Conservation (phyloP, 495 filamentous ascomycete species). For the Aspergillus sclerotiicarbonarius region DNA sequence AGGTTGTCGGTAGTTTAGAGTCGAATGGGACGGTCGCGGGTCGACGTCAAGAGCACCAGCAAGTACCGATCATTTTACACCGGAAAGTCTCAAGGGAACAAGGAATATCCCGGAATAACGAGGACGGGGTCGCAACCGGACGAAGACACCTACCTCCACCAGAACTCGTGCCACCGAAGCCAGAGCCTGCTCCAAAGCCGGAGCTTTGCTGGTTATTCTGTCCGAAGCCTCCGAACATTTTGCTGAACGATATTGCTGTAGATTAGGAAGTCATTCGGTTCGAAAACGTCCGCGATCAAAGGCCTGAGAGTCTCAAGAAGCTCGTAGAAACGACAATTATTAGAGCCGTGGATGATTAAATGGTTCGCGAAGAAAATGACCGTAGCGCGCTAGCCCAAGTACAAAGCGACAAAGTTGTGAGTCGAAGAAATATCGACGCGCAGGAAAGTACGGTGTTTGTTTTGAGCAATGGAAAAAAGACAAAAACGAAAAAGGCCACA, state of each 20-base stretch:
- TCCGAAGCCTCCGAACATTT: slow-evolving; percentile 59
- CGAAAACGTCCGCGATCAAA: slow-evolving; percentile 8
- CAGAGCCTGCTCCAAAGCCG: slow-evolving; percentile 46
- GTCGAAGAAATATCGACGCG: slow-evolving; percentile 9
- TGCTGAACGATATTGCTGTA: slow-evolving; percentile 30
- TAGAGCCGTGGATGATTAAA: background rate
- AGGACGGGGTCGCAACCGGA: slow-evolving; percentile 15
- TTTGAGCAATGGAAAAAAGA: slow-evolving; percentile 5
- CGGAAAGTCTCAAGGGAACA: slow-evolving; percentile 15
- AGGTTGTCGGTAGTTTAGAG: slow-evolving; percentile 16
- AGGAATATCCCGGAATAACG: slow-evolving; percentile 11
- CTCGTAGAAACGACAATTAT: background rate
- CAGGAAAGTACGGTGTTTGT: slow-evolving; percentile 13
- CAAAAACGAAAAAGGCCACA: slow-evolving; percentile 10
- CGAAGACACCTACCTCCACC: slow-evolving; percentile 47
- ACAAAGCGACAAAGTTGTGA: background rate
- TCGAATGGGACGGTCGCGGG: slow-evolving; percentile 29
- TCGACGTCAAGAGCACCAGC: slow-evolving; percentile 38
- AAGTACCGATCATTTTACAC: slow-evolving; percentile 19
- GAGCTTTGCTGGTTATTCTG: slow-evolving; percentile 56
- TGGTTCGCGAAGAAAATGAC: background rate
- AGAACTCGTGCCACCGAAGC: slow-evolving; percentile 38
- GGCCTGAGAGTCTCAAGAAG: background rate
- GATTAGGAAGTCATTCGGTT: slow-evolving; percentile 38
- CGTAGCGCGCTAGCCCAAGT: background rate